phyloP scores from a whole-genome alignment of 352 stramenopile genomes.

The Phytophthora pisi region DNA sequence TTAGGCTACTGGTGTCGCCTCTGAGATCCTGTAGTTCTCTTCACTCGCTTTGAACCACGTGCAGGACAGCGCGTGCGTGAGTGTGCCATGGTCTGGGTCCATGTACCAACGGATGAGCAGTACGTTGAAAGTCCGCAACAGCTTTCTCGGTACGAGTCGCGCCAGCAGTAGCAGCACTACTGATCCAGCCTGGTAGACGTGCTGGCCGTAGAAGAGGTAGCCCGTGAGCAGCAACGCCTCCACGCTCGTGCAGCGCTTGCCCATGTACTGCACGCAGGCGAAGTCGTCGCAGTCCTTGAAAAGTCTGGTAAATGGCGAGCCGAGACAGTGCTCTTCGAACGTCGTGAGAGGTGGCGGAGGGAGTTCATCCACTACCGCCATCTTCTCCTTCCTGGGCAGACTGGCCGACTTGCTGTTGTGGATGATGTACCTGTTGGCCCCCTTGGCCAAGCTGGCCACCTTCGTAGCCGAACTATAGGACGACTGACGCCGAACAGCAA shows the following conservation, averaged over 20 bases:
- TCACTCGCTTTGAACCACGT: constrained; percentile 21
- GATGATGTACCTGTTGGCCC: constrained; percentile 1
- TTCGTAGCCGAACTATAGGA: not conserved
- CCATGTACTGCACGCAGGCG: not conserved
- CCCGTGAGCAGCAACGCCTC: too few relatives aligned
- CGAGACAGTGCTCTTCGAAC: constrained; percentile 5
- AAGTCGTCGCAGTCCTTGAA: constrained; percentile 6
- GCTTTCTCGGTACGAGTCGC: too few relatives aligned
- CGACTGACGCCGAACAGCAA: not conserved
- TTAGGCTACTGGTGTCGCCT: constrained; percentile 4
- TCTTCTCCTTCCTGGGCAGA: not conserved
- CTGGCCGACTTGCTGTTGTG: constrained; percentile 1
- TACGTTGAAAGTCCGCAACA: too few relatives aligned
- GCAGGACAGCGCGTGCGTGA: constrained; percentile 15
- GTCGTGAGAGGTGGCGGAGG: not conserved
- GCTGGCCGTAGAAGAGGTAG: too few relatives aligned
- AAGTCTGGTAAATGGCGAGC: not conserved
- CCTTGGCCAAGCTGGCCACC: not conserved
- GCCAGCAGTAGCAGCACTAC: too few relatives aligned
- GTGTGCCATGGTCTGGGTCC: constrained; percentile 14
- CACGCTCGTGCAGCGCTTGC: constrained; percentile 3
- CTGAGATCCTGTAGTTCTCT: constrained; percentile 5
- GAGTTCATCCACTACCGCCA: not conserved
- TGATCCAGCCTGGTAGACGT: too few relatives aligned
- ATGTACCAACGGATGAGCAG: constrained; percentile 17